Base-by-base conservation (phyloP, 2,329 filamentous ascomycete species). In the Thielaviopsis musarum region DNA sequence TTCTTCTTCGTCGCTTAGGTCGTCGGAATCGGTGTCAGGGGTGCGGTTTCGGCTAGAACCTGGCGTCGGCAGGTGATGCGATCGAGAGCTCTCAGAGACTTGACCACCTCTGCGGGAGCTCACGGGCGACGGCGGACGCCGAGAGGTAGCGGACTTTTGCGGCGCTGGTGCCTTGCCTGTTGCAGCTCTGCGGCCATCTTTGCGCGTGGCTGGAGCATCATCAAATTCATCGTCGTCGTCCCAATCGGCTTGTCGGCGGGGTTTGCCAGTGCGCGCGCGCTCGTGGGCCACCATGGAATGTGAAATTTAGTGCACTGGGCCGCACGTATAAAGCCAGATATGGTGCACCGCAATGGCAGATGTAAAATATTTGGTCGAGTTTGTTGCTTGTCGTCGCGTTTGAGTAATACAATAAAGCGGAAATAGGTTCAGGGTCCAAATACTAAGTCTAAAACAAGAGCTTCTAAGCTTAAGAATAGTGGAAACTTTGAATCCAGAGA, bases 41-140 rank as follows among this genome's bases (percentile, higher is more conserved):
- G 60, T 62, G 21, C 57, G 49, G 34, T 62, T 56, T 5, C 60
- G 48, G 34, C 60, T 62, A 15, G 60, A 62, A 5, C 30, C 53
- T 4, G 60, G 60, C 7, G 60, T 62, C 15, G 59, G 59, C 17
- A 61, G 41, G 6, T 56, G 52, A 19, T 61, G 52, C 21, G 59
- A 61, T 24, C 45, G 59, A n/a, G 59, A 58, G 21, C 52, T 58
- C 52, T 61, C 59, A 4, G 59, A 61, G 28, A 26, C 34, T 21
- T 57, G 55, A 5, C 55, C 56, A 17, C 52, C 59, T 7, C 59
- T 41, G 22, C 59, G 59, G 34, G 56, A 58, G 41, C 52, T 58
- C n/a, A 58, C 54, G 24, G 59, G 59, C 41, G 59, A 57, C 22
- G 52, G 41, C 15, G 59, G 59, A 12, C 41, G 56, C n/a, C 59